A percentile compares a stretch with the other conserved stretches of the same genome.
Evolutionary conservation across 2,329 filamentous ascomycete species (phyloP).

Genomic region (Aureobasidium vineae): DNA sequence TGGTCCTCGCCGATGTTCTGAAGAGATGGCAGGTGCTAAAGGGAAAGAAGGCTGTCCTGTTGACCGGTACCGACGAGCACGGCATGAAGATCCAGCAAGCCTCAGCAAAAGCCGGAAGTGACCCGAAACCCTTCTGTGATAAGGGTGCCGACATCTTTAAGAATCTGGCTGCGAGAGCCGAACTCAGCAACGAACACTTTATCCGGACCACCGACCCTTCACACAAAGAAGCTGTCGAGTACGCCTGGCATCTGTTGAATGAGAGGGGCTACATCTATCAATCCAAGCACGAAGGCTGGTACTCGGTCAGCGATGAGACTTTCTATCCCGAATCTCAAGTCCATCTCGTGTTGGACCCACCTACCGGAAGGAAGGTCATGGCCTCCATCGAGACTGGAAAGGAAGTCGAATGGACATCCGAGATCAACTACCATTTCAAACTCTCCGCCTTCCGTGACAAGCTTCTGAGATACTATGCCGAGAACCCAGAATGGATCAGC

Average conservation of each 20-base stretch:
- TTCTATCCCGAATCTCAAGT: conserved; percentile 82
- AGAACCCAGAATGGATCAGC: conserved; percentile 74
- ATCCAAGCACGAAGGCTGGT: conserved; percentile 89
- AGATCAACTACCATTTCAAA: conserved; percentile 92
- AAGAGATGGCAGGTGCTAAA: conserved; percentile 87
- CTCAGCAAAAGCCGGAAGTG: conserved; percentile 65
- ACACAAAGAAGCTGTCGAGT: conserved; percentile 80
- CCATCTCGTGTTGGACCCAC: conserved; percentile 69
- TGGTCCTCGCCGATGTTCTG: conserved; percentile 85
- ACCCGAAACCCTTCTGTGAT: conserved; percentile 86
- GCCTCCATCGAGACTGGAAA: conserved; percentile 83
- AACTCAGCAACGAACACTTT: conserved; percentile 78
- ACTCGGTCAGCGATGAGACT: conserved; percentile 93
- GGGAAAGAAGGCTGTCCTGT: conserved; percentile 68
- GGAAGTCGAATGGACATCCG: conserved; percentile 90
- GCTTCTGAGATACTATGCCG: conserved; percentile 74
- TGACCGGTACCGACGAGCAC: conserved; percentile 95
- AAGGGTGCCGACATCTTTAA: conserved; percentile 75
- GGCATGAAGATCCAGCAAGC: conserved; percentile 96
- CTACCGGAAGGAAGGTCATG: conserved; percentile 80
- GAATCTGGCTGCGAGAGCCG: conserved; percentile 66
- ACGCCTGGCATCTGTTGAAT: conserved; percentile 81
- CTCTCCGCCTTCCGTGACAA: conserved; percentile 78
- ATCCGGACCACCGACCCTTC: conserved; percentile 84
- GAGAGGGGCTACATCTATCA: conserved; percentile 78